These are phyloP conservation scores for Coemansia sp. DNA, from an alignment of 192 early-diverging fungal species.

Conservation along the genomic window DNA sequence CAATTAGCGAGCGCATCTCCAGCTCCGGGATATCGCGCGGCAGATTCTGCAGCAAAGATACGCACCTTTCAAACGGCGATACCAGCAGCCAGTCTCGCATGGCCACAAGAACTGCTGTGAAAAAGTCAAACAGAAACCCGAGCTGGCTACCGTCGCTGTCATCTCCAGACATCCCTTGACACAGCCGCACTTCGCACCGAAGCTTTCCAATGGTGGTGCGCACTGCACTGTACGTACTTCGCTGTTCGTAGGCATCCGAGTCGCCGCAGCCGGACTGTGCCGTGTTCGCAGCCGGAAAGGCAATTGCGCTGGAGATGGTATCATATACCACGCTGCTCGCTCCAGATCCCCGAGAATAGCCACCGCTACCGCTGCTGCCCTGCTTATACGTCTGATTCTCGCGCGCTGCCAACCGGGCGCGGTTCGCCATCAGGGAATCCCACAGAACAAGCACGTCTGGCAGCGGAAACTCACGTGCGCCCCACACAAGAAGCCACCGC, in stretches of 20 bases:
- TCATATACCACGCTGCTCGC: background rate
- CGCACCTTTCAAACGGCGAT: conserved; percentile 59
- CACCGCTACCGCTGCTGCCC: too few relatives aligned
- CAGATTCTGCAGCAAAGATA: conserved; percentile 54
- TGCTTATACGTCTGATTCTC: background rate
- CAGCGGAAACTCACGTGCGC: conserved; percentile 72
- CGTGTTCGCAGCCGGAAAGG: background rate
- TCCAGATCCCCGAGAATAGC: background rate
- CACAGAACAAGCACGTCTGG: conserved; percentile 78
- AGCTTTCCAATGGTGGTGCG: conserved; percentile 22
- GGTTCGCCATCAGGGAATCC: conserved; percentile 77
- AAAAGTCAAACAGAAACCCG: conserved; percentile 75
- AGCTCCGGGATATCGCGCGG: conserved; percentile 52
- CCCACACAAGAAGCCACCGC: conserved; percentile 77
- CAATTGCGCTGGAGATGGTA: background rate
- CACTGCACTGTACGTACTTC: conserved; percentile 1
- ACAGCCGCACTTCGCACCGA: conserved; percentile 26
- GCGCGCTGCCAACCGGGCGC: conserved; percentile 29
- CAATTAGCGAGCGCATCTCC: conserved; percentile 10
- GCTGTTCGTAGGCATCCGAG: background rate
- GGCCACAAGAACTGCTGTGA: conserved; percentile 71
- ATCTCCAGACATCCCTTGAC: conserved; percentile 24
- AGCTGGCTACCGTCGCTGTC: conserved; percentile 38
- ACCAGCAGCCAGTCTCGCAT: conserved; percentile 58
- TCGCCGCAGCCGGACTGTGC: background rate